phyloP scores from a whole-genome alignment of 1,284 basidiomycete species.

The Cryptococcus wingfieldii region DNA sequence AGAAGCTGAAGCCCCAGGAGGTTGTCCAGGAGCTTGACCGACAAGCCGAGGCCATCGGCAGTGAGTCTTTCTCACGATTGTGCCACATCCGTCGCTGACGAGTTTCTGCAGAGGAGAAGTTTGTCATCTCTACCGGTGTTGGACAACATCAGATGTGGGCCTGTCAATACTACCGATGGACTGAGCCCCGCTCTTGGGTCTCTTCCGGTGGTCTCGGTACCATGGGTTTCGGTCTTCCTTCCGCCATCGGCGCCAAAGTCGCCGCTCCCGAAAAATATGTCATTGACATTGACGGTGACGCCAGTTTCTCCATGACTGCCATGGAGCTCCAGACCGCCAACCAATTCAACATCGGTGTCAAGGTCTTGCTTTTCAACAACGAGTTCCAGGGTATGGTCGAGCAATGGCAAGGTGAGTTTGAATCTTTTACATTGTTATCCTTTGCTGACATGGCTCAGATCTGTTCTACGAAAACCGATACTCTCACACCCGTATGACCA shows the following conservation, averaged over 20 bases:
- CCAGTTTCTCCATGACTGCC: conserved; percentile 97
- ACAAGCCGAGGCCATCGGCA: conserved; percentile 60
- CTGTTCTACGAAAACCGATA: conserved; percentile 93
- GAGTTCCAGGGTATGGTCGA: conserved; percentile 98
- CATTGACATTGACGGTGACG: conserved; percentile 94
- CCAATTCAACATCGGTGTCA: conserved; percentile 89
- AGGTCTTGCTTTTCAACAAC: conserved; percentile 85
- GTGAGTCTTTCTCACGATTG: conserved; percentile 20
- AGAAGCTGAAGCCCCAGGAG: conserved; percentile 90
- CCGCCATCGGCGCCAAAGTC: conserved; percentile 94
- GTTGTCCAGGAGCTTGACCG: conserved; percentile 86
- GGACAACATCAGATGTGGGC: conserved; percentile 99
- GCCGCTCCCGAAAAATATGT: conserved; percentile 90
- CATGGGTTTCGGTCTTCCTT: conserved; percentile 95
- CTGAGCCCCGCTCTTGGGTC: conserved; percentile 77
- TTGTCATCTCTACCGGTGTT: conserved; percentile 88
- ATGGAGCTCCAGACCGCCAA: conserved; percentile 96
- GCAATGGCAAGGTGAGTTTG: conserved; percentile 83
- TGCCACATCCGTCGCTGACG: background rate
- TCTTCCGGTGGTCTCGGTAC: conserved; percentile 96
- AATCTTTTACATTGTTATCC: background rate
- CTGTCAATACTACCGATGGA: conserved; percentile 91
- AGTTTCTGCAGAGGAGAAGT: conserved; percentile 64
- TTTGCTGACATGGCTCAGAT: conserved; percentile 53
- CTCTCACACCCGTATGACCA: conserved; percentile 89